A percentile compares a stretch with the other conserved stretches of the same genome.
These are phyloP conservation scores for Cryptococcus sp. DNA, from an alignment of 1,284 basidiomycete genomes.

Conservation along the genomic window DNA sequence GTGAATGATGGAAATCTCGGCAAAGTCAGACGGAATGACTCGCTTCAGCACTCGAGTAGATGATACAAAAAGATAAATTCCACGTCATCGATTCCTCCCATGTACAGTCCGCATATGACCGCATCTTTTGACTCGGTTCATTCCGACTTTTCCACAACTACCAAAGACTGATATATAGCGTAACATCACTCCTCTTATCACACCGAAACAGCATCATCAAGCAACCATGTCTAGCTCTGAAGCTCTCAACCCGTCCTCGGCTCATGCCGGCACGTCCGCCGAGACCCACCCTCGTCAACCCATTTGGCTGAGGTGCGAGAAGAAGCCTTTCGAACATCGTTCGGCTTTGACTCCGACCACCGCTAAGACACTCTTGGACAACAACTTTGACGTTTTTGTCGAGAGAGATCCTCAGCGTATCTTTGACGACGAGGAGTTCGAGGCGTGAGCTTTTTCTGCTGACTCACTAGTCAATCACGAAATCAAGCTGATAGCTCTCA, in stretches of 20 bases:
- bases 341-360: slow-evolving; percentile 93
- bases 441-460: slow-evolving; percentile 65
- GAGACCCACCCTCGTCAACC: slow-evolving; percentile 47
- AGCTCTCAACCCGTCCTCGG: slow-evolving; percentile 3
- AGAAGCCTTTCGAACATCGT: slow-evolving; percentile 89
- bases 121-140: neutral
- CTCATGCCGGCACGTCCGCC: slow-evolving; percentile 42
- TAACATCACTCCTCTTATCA: neutral
- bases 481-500: slow-evolving; percentile 1
- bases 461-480: neutral
- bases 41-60: neutral
- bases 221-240: neutral
- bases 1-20: slow-evolving; percentile 5
- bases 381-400: slow-evolving; percentile 88
- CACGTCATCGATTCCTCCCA: neutral
- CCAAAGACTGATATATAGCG: neutral
- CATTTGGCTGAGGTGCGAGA: slow-evolving; percentile 92
- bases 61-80: neutral
- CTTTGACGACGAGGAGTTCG: slow-evolving; percentile 92
- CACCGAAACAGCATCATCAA: neutral
- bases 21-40: neutral
- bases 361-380: slow-evolving; percentile 84
- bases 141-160: neutral
- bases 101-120: neutral
- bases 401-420: slow-evolving; percentile 94